Evolutionary conservation across 257 asterid species (phyloP), one percentile per base, ranked within the genome.

Genomic region (Solanum arcanum): DNA sequence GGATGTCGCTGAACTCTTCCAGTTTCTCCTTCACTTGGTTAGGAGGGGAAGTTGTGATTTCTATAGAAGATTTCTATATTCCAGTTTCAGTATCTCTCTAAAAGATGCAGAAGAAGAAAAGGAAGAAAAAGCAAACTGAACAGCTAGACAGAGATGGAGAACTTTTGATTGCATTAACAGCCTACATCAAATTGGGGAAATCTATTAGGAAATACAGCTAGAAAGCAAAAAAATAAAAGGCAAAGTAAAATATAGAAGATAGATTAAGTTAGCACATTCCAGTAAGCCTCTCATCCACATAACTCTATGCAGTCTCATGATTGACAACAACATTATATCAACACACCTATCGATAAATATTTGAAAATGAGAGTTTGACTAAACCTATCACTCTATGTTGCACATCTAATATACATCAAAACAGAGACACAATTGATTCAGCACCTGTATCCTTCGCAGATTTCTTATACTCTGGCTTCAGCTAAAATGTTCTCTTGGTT

Each of bases 401-500:
- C 81, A 86, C 64, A 75, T 86, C 87, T 86, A 91, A 85, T 87
- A 49, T 85, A 89, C 92, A 90, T 90, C 86, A 69, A 89, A 77
- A 83, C 25, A 29, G 14, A 86, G 33, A 44, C 82, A 82, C 76
- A 83, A 87, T 88, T 91, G 91, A 89, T 64, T 93, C 96, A 86
- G 93, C 95, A 90, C 94, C 97, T 90, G 98, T 88, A 89, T 93
- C 98, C 91, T 93, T 98, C 1, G 66, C 99, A 89, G 98, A 95
- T 87, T 93, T 96, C 92, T 93, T 96, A 84, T 95, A 97, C 93
- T 95, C 99, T 60, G 99, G 95, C 92, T 96, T 97, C 70, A 96
- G 96, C 94, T 95, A 98, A 87, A 95, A 95, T 41, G 97, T 95
- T 87, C 99, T 81, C 99, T 89, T 96, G 99, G 90, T 96, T 94